phyloP scores from a whole-genome alignment of 1,284 basidiomycete species.

The Butyriboletus pseudospeciosus region DNA sequence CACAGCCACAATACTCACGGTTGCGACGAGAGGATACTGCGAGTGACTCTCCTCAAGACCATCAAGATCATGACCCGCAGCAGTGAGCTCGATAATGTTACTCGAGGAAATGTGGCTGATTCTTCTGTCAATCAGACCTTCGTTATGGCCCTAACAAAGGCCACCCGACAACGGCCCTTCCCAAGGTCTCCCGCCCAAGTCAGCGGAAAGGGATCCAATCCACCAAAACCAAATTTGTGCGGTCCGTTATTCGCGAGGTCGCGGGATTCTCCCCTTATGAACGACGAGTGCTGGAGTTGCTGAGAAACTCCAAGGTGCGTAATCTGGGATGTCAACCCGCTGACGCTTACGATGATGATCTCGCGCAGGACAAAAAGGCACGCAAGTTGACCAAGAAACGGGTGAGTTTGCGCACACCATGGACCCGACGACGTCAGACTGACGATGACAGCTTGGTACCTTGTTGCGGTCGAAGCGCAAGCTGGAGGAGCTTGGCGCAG shows the following conservation, averaged over 20 bases:
- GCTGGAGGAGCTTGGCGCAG: slow-evolving; percentile 85
- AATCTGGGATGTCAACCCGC: neutral
- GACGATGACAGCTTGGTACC: slow-evolving; percentile 73
- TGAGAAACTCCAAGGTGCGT: slow-evolving; percentile 96
- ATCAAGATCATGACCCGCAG: slow-evolving; percentile 65
- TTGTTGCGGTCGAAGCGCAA: slow-evolving; percentile 96
- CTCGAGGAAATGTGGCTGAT: slow-evolving; percentile 1
- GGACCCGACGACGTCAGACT: neutral
- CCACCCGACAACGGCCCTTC: slow-evolving; percentile 85
- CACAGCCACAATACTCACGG: slow-evolving; percentile 27
- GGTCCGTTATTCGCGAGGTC: slow-evolving; percentile 89
- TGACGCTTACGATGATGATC: neutral
- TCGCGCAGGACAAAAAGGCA: slow-evolving; percentile 88
- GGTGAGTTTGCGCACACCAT: slow-evolving; percentile 51
- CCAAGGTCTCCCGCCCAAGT: slow-evolving; percentile 76
- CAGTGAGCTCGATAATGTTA: slow-evolving; percentile 44
- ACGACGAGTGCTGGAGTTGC: slow-evolving; percentile 96
- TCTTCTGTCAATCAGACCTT: slow-evolving; percentile 57
- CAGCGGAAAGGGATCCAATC: slow-evolving; percentile 91
- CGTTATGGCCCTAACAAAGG: slow-evolving; percentile 91
- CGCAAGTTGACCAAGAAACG: slow-evolving; percentile 98
- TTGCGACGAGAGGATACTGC: slow-evolving; percentile 14
- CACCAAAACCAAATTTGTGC: slow-evolving; percentile 86
- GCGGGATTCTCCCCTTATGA: slow-evolving; percentile 99
- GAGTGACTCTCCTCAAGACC: slow-evolving; percentile 45